These are phyloP conservation scores for Rhizopogon vulgaris DNA, from an alignment of 768 basidiomycete genomes.

Conservation along the genomic window DNA sequence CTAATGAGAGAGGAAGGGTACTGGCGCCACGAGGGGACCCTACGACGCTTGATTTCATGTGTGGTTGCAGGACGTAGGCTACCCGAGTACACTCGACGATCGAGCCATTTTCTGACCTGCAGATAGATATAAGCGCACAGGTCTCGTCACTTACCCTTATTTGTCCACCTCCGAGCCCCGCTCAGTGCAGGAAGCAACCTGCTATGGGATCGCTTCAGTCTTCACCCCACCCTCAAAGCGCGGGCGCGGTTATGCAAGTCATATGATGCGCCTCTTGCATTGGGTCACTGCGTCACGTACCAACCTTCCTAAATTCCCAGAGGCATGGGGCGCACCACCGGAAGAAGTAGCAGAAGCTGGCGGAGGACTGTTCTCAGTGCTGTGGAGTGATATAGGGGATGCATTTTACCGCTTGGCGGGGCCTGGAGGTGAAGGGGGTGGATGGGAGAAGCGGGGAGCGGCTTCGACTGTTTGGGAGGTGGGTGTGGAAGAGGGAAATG, in stretches of 20 bases:
- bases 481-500: neutral
- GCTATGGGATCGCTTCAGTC: constrained; percentile 52
- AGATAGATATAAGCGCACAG: constrained; percentile 31
- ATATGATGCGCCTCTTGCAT: constrained; percentile 64
- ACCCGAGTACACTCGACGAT: neutral
- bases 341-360: constrained; percentile 26
- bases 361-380: constrained; percentile 40
- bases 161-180: constrained; percentile 1
- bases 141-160: constrained; percentile 21
- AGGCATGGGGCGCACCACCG: constrained; percentile 41
- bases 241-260: constrained; percentile 49
- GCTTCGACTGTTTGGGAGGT: constrained; percentile 37
- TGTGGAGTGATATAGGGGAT: constrained; percentile 51
- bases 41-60: constrained; percentile 41
- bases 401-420: constrained; percentile 41
- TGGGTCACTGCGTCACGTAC: constrained; percentile 39
- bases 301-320: constrained; percentile 31
- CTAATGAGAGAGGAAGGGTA: constrained; percentile 35
- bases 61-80: constrained; percentile 57
- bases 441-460: constrained; percentile 38
- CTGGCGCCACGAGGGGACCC: constrained; percentile 48
- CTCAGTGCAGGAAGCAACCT: constrained; percentile 27
- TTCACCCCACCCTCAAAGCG: constrained; percentile 47
- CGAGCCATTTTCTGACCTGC: too few relatives aligned
- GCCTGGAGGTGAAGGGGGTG: constrained; percentile 24